A percentile compares a stretch with the other conserved stretches of the same genome.
phyloP scores from a whole-genome alignment of 352 stramenopile species.

The Thalassiosira exigua region DNA sequence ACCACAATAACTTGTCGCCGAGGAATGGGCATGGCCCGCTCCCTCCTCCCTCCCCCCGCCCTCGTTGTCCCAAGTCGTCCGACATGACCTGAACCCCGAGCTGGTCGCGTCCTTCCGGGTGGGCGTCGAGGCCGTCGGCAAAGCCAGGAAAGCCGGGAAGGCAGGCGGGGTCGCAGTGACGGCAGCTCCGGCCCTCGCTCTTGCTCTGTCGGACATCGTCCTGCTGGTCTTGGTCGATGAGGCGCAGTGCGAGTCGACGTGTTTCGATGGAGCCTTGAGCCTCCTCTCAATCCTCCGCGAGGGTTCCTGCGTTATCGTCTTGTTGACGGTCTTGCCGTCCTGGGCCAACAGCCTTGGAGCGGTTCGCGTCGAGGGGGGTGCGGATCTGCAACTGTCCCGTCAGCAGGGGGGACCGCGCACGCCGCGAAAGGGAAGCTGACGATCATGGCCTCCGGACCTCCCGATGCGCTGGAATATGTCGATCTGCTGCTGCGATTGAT shows the following conservation, averaged over 20 bases:
- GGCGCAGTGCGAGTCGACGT: slow-evolving; percentile 66
- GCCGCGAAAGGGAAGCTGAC: slow-evolving; percentile 60
- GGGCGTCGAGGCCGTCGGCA: no score
- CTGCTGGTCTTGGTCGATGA: slow-evolving; percentile 75
- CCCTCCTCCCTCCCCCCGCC: no score
- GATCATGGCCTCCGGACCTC: slow-evolving; percentile 70
- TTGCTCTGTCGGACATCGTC: slow-evolving; percentile 63
- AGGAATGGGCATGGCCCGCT: no score
- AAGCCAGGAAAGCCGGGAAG: no score
- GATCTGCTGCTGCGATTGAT: slow-evolving; percentile 57
- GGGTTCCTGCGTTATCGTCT: slow-evolving; percentile 64
- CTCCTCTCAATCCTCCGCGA: slow-evolving; percentile 22
- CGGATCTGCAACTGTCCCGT: slow-evolving; percentile 73
- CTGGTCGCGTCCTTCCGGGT: no score
- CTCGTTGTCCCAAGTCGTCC: no score
- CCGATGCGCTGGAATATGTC: slow-evolving; percentile 23
- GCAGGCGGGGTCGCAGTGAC: no score
- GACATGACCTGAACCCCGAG: no score
- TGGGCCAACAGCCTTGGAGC: slow-evolving; percentile 49
- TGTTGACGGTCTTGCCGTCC: slow-evolving; percentile 66
- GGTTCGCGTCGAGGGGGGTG: slow-evolving; percentile 53
- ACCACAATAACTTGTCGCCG: no score
- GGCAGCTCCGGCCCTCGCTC: no score
- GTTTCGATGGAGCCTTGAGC: slow-evolving; percentile 48
- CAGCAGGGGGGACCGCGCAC: slow-evolving; percentile 70